Evolutionary conservation across 305 asterid species (phyloP).

Genomic region (Fraxinus platypoda): DNA sequence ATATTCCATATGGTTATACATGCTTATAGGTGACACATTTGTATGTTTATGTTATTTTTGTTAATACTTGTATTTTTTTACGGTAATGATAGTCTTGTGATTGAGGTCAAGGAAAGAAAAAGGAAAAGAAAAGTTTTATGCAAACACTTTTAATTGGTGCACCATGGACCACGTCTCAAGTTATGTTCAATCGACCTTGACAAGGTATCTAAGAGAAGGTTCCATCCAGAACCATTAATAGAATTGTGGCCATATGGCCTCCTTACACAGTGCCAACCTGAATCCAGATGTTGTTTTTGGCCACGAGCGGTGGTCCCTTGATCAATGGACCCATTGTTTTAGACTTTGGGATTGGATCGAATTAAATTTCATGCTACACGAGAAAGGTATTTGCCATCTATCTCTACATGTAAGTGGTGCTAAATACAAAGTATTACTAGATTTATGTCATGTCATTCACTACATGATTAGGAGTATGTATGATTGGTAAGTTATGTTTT

Average conservation of each 20-base stretch:
- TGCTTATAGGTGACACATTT: background rate
- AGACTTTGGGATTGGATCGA: background rate
- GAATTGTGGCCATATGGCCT: background rate
- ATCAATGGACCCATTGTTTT: background rate
- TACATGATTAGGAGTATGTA: background rate
- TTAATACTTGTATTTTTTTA: background rate
- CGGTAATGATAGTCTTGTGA: background rate
- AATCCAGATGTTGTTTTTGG: background rate
- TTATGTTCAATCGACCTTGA: background rate
- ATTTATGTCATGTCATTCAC: background rate
- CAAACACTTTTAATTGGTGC: background rate
- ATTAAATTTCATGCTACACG: background rate
- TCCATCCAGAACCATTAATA: background rate
- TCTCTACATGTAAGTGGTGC: background rate
- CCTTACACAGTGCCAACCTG: background rate
- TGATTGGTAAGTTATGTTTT: background rate
- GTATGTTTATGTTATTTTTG: background rate
- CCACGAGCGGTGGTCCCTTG: background rate
- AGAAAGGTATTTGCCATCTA: background rate
- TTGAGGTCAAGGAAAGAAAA: background rate
- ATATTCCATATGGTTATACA: too few species aligned
- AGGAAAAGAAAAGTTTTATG: background rate
- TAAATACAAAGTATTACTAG: background rate
- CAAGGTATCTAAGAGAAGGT: background rate
- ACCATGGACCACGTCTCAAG: background rate